Percentiles rank a stretch among this genome's conserved stretches.
Conservation (phyloP, 768 basidiomycete genomes). For the Suillus discolor region DNA sequence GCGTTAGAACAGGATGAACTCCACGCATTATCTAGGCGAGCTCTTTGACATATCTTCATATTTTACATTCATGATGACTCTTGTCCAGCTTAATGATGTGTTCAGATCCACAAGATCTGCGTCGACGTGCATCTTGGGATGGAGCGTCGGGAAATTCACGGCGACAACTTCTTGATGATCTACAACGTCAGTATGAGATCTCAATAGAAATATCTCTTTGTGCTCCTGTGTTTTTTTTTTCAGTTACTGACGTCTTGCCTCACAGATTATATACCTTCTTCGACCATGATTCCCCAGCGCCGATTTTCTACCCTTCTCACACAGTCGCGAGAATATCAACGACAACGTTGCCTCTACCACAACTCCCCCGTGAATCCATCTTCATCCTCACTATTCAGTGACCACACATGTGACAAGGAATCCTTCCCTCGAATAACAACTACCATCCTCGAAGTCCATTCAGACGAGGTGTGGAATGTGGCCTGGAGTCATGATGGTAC, state of each 20-base stretch:
- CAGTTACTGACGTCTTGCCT: neutral
- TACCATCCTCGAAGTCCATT: constrained; percentile 81
- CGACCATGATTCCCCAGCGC: constrained; percentile 90
- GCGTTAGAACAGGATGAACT: constrained; percentile 82
- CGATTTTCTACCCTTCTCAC: constrained; percentile 84
- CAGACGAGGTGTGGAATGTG: constrained; percentile 94
- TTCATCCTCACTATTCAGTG: constrained; percentile 81
- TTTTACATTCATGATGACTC: constrained; percentile 19
- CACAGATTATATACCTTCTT: constrained; percentile 85
- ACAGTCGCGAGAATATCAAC: constrained; percentile 83
- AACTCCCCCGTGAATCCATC: constrained; percentile 60
- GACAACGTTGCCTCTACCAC: constrained; percentile 84
- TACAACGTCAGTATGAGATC: constrained; percentile 68
- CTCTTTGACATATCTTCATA: constrained; percentile 17
- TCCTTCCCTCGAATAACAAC: constrained; percentile 87
- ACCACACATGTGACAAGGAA: constrained; percentile 80
- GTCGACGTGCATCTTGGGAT: constrained; percentile 84
- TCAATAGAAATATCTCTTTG: neutral
- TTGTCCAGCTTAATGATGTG: constrained; percentile 86
- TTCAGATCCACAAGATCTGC: constrained; percentile 79
- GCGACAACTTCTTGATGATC: constrained; percentile 66
- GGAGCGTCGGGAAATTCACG: constrained; percentile 84
- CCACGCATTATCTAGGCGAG: constrained; percentile 86
- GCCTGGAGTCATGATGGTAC: constrained; percentile 93
- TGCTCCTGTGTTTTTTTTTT: neutral